Evolutionary conservation across 164 flowering plant species (phyloP), one percentile per base, ranked within the genome.

Genomic region (Cinnamomum chago): DNA sequence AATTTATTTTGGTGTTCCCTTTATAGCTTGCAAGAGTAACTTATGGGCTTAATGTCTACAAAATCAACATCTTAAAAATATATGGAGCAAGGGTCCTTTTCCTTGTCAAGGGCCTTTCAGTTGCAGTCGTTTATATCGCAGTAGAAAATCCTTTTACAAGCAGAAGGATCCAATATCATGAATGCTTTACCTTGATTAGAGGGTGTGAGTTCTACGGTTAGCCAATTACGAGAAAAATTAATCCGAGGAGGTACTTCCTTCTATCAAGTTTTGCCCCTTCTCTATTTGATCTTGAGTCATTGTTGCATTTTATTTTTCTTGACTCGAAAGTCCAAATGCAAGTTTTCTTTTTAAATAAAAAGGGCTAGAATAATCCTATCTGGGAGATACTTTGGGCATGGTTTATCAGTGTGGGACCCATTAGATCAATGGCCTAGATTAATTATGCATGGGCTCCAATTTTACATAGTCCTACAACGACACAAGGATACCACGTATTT

Each of bases 401-500:
- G 60, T 55, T 17, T 55, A 55, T 55, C 60, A 15, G n/a, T 55
- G 60, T 13, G 17, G n/a, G 60, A 20, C 17, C 60, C 60, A 55
- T 55, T 20, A 55, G 15, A 14, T 55, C 60, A 55, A 55, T 14
- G 47, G 47, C 9, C 47, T 40, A 40, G 47, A 40, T 40, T 40
- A 40, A 9, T 40, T 5, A 9, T 40, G 47, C 60, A 55, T 55
- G 60, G 20, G n/a, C 60, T 55, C 5, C 60, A 15, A 15, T 17
- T 55, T 20, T 15, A 18, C 60, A 3, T 55, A 1, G n/a, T 55
- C 17, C 47, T 11, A 40, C 2, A 5, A 52, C 3, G 4, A 17
- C 58, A 52, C 7, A 0, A 55, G n/a, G 98, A 55, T 55, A 55
- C 60, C 60, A 55, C 18, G 60, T 55, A 15, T 55, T 20, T 55